These are phyloP conservation scores for Solanum appendiculatum DNA, from an alignment of 257 asterid species.

Conservation along the genomic window DNA sequence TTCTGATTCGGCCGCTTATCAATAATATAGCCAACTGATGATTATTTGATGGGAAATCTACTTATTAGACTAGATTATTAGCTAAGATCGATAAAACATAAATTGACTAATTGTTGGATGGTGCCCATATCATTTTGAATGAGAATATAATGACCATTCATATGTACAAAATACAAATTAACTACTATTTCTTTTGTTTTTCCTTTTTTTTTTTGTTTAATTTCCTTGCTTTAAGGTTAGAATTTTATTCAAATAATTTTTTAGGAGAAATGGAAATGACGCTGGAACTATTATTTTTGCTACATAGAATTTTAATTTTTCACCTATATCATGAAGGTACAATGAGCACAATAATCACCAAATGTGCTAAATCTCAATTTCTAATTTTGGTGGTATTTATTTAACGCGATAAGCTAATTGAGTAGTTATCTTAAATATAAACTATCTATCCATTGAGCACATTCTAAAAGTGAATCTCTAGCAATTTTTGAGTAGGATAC, in stretches of 20 bases:
- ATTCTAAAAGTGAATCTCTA: not conserved
- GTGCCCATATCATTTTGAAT: not conserved
- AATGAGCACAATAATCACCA: not conserved
- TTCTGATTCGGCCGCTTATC: too few species aligned
- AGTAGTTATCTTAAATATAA: not conserved
- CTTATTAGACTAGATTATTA: not conserved
- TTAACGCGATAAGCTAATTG: not conserved
- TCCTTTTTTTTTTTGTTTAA: not conserved
- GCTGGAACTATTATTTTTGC: not conserved
- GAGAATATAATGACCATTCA: not conserved
- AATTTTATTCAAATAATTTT: not conserved
- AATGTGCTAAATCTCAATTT: not conserved
- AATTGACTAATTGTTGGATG: not conserved
- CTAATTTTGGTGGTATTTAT: not conserved
- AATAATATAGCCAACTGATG: not conserved
- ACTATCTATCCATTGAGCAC: not conserved
- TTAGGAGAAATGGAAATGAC: not conserved
- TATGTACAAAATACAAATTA: not conserved
- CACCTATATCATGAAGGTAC: not conserved
- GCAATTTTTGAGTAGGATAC: not conserved
- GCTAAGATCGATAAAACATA: not conserved
- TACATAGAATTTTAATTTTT: not conserved
- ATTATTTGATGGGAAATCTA: not conserved
- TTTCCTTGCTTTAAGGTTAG: not conserved
- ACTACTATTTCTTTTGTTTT: not conserved